These are phyloP conservation scores for Penicillium polonicum DNA, from an alignment of 2,329 filamentous ascomycete species.

Conservation along the genomic window DNA sequence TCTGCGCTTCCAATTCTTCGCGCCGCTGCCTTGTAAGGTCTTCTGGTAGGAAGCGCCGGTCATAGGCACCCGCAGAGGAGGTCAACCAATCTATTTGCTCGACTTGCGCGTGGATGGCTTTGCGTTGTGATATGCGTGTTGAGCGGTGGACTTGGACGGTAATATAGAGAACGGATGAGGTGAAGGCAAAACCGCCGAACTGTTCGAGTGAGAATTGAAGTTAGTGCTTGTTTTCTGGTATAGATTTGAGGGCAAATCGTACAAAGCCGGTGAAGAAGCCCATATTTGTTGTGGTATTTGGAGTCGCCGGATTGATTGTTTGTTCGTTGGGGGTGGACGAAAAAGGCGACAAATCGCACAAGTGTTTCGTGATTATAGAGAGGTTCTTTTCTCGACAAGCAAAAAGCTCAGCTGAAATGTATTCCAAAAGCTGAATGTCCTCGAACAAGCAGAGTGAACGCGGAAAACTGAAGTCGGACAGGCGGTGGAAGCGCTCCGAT, in stretches of 20 bases:
- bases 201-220: constrained; percentile 34
- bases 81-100: constrained; percentile 43
- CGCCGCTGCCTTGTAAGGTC: constrained; percentile 9
- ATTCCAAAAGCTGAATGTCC: background rate
- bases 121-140: constrained; percentile 55
- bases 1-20: constrained; percentile 10
- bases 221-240: constrained; percentile 8
- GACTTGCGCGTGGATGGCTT: constrained; percentile 46
- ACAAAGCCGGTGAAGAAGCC: constrained; percentile 75
- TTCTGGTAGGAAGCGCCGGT: constrained; percentile 28
- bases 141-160: constrained; percentile 68
- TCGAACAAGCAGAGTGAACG: constrained; percentile 3
- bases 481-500: constrained; percentile 35
- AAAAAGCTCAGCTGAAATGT: background rate
- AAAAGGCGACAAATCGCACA: too few relatives aligned
- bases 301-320: background rate
- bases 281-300: constrained; percentile 48
- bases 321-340: background rate
- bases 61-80: constrained; percentile 36
- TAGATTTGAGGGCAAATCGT: constrained; percentile 37
- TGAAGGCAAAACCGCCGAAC: constrained; percentile 74
- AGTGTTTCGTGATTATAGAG: background rate
- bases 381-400: background rate
- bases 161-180: constrained; percentile 70
- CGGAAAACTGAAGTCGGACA: constrained; percentile 21